A percentile compares a stretch with the other conserved stretches of the same genome.
Evolutionary conservation across 441 rosid genomes (phyloP).

Genomic region (Gossypium schwendimanii): DNA sequence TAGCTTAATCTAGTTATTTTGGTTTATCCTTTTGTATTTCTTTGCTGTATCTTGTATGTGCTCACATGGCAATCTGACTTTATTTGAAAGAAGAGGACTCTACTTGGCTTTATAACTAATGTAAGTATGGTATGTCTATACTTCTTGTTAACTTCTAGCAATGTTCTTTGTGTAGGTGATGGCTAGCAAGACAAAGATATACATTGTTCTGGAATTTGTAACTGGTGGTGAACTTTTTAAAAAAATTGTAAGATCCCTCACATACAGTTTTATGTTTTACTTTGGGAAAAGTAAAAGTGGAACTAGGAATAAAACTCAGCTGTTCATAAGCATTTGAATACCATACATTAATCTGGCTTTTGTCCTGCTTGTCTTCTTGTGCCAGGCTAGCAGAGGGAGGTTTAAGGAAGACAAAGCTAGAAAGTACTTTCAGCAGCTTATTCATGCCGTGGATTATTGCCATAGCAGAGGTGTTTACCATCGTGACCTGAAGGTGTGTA

Average conservation of each 20-base stretch:
- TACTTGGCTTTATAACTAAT: neutral
- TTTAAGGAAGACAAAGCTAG: conserved; percentile 93
- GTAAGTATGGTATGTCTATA: neutral
- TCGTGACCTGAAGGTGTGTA: conserved; percentile 77
- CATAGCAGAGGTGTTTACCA: conserved; percentile 96
- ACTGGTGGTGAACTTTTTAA: conserved; percentile 98
- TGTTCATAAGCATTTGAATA: neutral
- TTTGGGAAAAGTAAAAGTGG: neutral
- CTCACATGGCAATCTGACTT: neutral
- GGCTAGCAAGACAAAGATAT: conserved; percentile 97
- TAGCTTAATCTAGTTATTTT: neutral
- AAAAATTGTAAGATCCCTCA: conserved; percentile 66
- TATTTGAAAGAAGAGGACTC: neutral
- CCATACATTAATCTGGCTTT: neutral
- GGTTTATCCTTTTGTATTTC: neutral
- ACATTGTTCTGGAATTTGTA: conserved; percentile 85
- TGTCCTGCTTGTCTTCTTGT: conserved; percentile 8
- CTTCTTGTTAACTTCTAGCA: conserved; percentile 14
- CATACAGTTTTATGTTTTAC: conserved; percentile 10
- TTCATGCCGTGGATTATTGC: conserved; percentile 95
- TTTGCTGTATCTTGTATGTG: neutral
- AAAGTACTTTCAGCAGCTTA: conserved; percentile 91
- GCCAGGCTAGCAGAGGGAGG: conserved; percentile 84
- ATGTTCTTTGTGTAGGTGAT: conserved; percentile 59
- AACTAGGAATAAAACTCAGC: neutral